phyloP scores from a whole-genome alignment of 73 alveolate genomes.

The Tetrahymena malaccensis region DNA sequence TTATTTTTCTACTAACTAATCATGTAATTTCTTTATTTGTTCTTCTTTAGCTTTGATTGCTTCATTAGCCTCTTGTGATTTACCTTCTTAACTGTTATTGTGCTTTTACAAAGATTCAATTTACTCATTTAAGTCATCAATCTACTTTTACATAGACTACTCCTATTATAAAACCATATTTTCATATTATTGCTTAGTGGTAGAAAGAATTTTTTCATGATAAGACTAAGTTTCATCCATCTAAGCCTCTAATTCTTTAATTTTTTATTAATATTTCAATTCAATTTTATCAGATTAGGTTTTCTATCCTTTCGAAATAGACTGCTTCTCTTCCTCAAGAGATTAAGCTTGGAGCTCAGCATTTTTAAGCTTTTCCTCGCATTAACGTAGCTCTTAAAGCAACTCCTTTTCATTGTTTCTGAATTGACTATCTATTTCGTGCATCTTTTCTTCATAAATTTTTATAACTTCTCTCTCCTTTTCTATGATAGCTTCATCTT shows the following conservation, averaged over 20 bases:
- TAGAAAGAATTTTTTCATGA: background rate
- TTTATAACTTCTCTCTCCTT: background rate
- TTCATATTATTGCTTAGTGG: background rate
- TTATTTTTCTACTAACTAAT: background rate
- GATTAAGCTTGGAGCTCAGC: background rate
- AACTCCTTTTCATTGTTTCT: background rate
- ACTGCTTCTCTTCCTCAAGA: background rate
- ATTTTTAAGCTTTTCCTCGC: background rate
- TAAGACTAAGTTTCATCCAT: background rate
- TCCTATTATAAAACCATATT: background rate
- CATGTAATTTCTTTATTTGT: background rate
- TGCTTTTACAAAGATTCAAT: background rate
- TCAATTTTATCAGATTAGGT: background rate
- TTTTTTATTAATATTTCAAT: background rate
- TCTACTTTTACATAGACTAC: background rate
- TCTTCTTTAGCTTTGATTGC: background rate
- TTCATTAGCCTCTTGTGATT: background rate
- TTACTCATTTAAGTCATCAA: background rate
- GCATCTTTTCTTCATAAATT: background rate
- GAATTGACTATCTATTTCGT: background rate
- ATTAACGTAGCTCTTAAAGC: background rate
- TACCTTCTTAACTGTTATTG: background rate
- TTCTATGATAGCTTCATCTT: background rate
- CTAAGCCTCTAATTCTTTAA: background rate
- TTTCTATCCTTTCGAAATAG: background rate